Percentiles rank a stretch among this genome's conserved stretches.
Evolutionary conservation across 1,284 basidiomycete genomes (phyloP).

Genomic region (Athelia sp.): DNA sequence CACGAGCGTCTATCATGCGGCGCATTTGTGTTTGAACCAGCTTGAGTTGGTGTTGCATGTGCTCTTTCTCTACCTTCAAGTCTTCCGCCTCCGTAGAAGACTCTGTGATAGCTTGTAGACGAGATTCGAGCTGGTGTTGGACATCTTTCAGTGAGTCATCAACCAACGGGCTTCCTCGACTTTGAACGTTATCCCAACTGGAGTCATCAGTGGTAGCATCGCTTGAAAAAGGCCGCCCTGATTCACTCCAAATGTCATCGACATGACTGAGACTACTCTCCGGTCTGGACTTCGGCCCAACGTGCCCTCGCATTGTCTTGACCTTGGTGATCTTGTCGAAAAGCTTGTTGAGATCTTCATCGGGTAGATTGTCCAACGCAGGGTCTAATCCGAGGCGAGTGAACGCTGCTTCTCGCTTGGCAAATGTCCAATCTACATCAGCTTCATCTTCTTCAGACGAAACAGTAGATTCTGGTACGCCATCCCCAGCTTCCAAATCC

Average conservation of each 20-base stretch:
- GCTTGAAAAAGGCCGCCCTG: constrained; percentile 65
- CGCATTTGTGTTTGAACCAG: constrained; percentile 81
- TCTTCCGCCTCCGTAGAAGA: constrained; percentile 74
- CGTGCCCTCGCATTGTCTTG: constrained; percentile 80
- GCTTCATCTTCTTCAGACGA: constrained; percentile 57
- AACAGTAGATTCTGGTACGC: constrained; percentile 66
- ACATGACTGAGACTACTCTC: constrained; percentile 81
- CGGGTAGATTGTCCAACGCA: constrained; percentile 83
- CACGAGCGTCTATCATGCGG: constrained; percentile 74
- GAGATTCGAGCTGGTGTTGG: constrained; percentile 68
- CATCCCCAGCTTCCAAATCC: constrained; percentile 47
- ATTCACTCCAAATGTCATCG: constrained; percentile 85
- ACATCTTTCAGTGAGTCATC: constrained; percentile 62
- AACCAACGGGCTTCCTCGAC: constrained; percentile 61
- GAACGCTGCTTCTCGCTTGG: constrained; percentile 86
- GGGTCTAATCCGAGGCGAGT: constrained; percentile 82
- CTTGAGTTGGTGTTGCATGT: constrained; percentile 84
- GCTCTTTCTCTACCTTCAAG: constrained; percentile 81
- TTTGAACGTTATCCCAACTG: constrained; percentile 65
- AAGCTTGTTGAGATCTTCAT: constrained; percentile 90
- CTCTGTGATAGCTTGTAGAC: constrained; percentile 70
- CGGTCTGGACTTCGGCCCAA: constrained; percentile 53
- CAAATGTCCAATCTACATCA: constrained; percentile 91
- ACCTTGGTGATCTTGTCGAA: constrained; percentile 92
- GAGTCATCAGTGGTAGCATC: constrained; percentile 81